A percentile compares a stretch with the other conserved stretches of the same genome.
These are phyloP conservation scores for Hanseniaspora pseudoguilliermondii DNA, from an alignment of 805 yeast genomes.

Conservation along the genomic window DNA sequence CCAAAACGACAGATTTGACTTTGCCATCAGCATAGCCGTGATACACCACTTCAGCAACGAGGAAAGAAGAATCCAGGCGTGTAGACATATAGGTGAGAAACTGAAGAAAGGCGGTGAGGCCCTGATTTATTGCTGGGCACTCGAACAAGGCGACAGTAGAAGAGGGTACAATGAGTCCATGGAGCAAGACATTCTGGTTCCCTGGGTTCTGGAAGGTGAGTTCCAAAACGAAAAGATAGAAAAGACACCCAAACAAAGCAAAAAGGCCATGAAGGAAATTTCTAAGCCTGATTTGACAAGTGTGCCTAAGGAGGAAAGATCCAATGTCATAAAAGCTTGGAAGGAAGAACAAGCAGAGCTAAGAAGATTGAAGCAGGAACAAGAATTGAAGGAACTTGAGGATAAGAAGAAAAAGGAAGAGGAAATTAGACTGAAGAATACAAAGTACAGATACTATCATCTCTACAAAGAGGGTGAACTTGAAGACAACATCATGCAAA, in stretches of 20 bases:
- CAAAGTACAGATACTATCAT: slow-evolving; percentile 79
- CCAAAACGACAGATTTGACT: slow-evolving; percentile 40
- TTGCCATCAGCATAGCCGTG: slow-evolving; percentile 91
- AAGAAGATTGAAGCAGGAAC: slow-evolving; percentile 14
- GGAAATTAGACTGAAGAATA: slow-evolving; percentile 29
- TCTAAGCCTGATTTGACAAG: slow-evolving; percentile 22
- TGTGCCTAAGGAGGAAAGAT: slow-evolving; percentile 23
- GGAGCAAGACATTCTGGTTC: slow-evolving; percentile 88
- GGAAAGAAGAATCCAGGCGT: slow-evolving; percentile 66
- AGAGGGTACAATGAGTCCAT: slow-evolving; percentile 86
- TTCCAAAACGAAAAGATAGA: slow-evolving; percentile 26
- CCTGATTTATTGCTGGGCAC: slow-evolving; percentile 88
- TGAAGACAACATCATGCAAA: slow-evolving; percentile 50
- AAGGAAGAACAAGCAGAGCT: slow-evolving; percentile 21
- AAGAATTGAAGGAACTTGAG: slow-evolving; percentile 18
- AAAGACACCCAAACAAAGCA: slow-evolving; percentile 21
- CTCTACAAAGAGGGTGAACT: slow-evolving; percentile 76
- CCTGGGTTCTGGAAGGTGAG: slow-evolving; percentile 71
- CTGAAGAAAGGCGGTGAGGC: slow-evolving; percentile 52
- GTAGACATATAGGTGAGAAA: slow-evolving; percentile 50
- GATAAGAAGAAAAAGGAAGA: slow-evolving; percentile 16
- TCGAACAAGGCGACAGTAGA: slow-evolving; percentile 77
- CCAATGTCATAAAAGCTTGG: slow-evolving; percentile 22
- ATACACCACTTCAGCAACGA: slow-evolving; percentile 88
- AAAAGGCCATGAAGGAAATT: slow-evolving; percentile 14